Evolutionary conservation across 441 rosid genomes (phyloP), one percentile per base, ranked within the genome.

Genomic region (Erodium texanum): DNA sequence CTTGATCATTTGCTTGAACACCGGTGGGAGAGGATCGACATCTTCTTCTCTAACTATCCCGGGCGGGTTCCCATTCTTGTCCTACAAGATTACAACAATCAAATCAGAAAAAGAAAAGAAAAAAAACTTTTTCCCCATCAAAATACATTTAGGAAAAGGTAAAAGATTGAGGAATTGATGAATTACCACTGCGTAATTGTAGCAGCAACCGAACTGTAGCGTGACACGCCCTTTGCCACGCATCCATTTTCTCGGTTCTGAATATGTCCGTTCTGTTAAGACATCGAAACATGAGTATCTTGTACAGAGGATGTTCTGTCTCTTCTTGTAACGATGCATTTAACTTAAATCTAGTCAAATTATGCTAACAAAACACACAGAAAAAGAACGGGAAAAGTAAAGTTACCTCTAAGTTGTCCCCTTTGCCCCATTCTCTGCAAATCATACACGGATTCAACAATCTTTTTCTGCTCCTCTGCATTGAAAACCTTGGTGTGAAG

Each of bases 1-100:
- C 75, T 80, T 86, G 69, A 88, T 79, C 78, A 88, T 88, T 59
- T 68, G 79, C 74, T 84, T 86, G 79, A 88, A 84, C 68, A 81
- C 64, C 12, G 64, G 77, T 16, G 87, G 90, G 8, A 86, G 70
- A 1, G 89, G 90, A 83, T 87, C 89, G 14, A 80, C 90, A 68
- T 79, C 81, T 77, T 84, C 89, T 0, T 70, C 81, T 74, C 82
- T 73, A 29, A 78, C 58, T 65, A 87, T 87, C 29, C 89, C 89
- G 1, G 89, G 90, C 0, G 86, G 87, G 69, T 80, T 86, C 63
- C 93, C 90, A 54, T 75, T 71, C 76, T 68, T 79, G 76, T 86
- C 90, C 90, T 87, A 73, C 50, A 68, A 62, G 71, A 24, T 62
- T 2, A 10, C 0, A 48, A 48, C 29, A 10, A 16, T 19, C 9